Percentiles rank a stretch among this genome's conserved stretches.
Conservation (phyloP, 2,329 filamentous ascomycete genomes). For the Pochonia chlamydosporia region DNA sequence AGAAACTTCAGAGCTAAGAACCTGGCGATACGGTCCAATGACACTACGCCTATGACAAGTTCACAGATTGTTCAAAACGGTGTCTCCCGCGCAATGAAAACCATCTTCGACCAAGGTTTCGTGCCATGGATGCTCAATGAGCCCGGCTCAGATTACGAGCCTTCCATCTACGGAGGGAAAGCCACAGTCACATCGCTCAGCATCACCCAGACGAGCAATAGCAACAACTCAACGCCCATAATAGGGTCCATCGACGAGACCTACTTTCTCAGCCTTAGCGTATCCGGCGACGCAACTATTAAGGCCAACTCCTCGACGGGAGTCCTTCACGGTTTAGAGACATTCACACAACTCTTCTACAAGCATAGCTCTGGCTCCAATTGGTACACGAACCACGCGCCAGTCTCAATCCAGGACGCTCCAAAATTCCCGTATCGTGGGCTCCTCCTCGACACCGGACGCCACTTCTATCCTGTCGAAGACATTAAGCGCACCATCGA, state of each 20-base stretch:
- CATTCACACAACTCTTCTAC: constrained; percentile 77
- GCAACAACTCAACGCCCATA: constrained; percentile 55
- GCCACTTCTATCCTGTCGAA: constrained; percentile 62
- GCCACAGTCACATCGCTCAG: constrained; percentile 52
- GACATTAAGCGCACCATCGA: constrained; percentile 74
- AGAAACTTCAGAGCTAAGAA: too few relatives aligned
- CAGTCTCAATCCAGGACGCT: constrained; percentile 64
- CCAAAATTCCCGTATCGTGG: constrained; percentile 75
- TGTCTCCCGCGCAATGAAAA: constrained; percentile 53
- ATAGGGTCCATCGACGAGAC: constrained; percentile 67
- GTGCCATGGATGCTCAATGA: constrained; percentile 74
- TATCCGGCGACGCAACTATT: constrained; percentile 55
- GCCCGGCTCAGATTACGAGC: constrained; percentile 60
- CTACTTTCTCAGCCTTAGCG: constrained; percentile 59
- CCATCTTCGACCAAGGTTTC: constrained; percentile 62
- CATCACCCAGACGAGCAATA: constrained; percentile 51
- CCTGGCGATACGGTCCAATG: too few relatives aligned
- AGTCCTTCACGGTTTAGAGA: constrained; percentile 67
- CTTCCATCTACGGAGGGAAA: constrained; percentile 35
- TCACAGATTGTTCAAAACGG: constrained; percentile 51
- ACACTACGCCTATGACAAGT: constrained; percentile 38
- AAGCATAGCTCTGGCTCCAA: constrained; percentile 51
- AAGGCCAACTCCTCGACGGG: constrained; percentile 63
- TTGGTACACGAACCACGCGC: constrained; percentile 66
- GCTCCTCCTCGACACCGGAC: constrained; percentile 70